Conservation (phyloP, 352 stramenopile species). For the Phytophthora boehmeriae region DNA sequence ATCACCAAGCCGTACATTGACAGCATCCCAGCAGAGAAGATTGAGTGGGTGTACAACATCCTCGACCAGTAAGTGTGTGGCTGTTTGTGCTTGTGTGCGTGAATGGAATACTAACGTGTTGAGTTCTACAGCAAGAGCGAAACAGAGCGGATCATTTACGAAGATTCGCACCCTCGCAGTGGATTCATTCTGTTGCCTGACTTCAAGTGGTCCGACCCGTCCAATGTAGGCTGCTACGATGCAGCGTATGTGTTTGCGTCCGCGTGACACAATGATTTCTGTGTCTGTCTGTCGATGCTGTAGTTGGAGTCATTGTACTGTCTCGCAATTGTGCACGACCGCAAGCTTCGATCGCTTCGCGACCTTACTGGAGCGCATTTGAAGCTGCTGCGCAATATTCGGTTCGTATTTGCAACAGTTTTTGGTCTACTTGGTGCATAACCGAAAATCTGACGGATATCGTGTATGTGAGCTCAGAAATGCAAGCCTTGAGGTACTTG, state of each 20-base stretch:
- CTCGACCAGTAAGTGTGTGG: slow-evolving; percentile 71
- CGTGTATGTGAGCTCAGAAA: slow-evolving; percentile 43
- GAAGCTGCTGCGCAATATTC: slow-evolving; percentile 71
- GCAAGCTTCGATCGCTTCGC: slow-evolving; percentile 74
- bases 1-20: slow-evolving; percentile 82
- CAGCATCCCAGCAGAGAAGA: slow-evolving; percentile 71
- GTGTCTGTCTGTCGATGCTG: background rate
- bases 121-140: slow-evolving; percentile 67
- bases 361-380: slow-evolving; percentile 72
- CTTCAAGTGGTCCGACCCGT: slow-evolving; percentile 83
- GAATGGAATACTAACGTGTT: slow-evolving; percentile 11
- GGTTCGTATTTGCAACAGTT: slow-evolving; percentile 33
- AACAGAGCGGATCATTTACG: slow-evolving; percentile 80
- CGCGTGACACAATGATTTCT: background rate
- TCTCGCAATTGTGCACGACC: slow-evolving; percentile 80
- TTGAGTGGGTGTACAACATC: slow-evolving; percentile 92
- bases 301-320: slow-evolving; percentile 85
- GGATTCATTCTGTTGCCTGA: slow-evolving; percentile 86
- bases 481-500: slow-evolving; percentile 55
- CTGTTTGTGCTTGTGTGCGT: background rate
- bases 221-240: slow-evolving; percentile 44
- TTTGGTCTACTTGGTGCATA: background rate
- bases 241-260: background rate
- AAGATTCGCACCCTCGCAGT: slow-evolving; percentile 62
- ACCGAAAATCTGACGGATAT: slow-evolving; percentile 1